Base-by-base conservation (phyloP, 306 rosid species). In the Sechiopsis laciniata region DNA sequence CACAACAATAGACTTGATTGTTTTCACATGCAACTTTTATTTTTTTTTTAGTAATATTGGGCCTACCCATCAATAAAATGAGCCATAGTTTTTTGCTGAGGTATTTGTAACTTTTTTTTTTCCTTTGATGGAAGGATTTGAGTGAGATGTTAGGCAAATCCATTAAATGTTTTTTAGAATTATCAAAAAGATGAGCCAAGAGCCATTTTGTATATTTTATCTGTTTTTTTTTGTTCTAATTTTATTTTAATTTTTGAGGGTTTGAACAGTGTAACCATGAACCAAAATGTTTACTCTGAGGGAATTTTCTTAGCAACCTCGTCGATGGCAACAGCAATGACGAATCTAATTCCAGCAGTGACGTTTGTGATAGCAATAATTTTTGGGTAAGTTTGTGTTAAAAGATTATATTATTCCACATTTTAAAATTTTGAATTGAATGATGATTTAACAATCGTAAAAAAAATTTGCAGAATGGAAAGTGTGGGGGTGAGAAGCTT, bases 271-370 rank as follows among this genome's bases (percentile, higher is more conserved):
- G 85, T 79, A 10, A 91, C 97, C 6, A 80, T 76, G 21, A 89
- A 88, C 64, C 95, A 87, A 76, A 91, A 91, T 37, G 78, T 86
- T 20, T 88, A 84, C 78, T 85, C 85, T 72, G 85, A 81, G 79
- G 95, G 97, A 13, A 58, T 91, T 55, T 87, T 57, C 51, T 85
- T 88, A 35, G 67, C 92, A 8, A 83, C 87, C 70, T 88, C 92
- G 12, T 87, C 89, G 5, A 82, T 85, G 72, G 80, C 92, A 8
- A 87, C 84, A 1, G 89, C 95, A 20, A 85, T 87, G 89, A 81
- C 71, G 56, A 91, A 91, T 79, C 78, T 91, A 48, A 80, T 84
- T 50, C 97, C 92, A 0, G 95, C 89, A 6, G 24, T 87, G 57
- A 85, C 95, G 24, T 84, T 88, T 80, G 76, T 91, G 9, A 79